phyloP scores from a whole-genome alignment of 495 filamentous ascomycete genomes.

The Penicillium cataractarum region DNA sequence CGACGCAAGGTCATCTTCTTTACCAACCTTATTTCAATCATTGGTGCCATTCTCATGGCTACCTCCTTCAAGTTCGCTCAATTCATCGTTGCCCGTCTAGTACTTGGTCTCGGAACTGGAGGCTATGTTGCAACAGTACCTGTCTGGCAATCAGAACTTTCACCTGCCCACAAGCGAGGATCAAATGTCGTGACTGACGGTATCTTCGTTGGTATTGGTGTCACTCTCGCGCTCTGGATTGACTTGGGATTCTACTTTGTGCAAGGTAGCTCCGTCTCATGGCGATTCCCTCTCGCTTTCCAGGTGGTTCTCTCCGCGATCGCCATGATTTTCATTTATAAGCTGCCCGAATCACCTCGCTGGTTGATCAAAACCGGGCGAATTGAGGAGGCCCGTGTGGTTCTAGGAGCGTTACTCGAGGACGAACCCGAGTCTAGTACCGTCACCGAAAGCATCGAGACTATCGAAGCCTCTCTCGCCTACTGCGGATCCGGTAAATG shows the following conservation, averaged over 20 bases:
- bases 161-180: conserved; percentile 37
- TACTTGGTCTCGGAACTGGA: conserved; percentile 44
- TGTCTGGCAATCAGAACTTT: conserved; percentile 47
- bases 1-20: conserved; percentile 52
- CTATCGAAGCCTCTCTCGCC: conserved; percentile 46
- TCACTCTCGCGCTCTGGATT: conserved; percentile 16
- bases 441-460: conserved; percentile 37
- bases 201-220: conserved; percentile 39
- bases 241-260: conserved; percentile 17
- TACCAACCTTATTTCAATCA: conserved; percentile 49
- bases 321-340: conserved; percentile 37
- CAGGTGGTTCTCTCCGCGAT: conserved; percentile 52
- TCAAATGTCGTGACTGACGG: conserved; percentile 40
- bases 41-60: conserved; percentile 55
- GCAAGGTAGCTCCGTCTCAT: conserved; percentile 28
- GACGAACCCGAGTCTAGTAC: conserved; percentile 27
- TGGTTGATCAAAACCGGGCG: conserved; percentile 38
- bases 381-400: conserved; percentile 33
- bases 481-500: conserved; percentile 34
- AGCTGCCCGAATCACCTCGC: conserved; percentile 42
- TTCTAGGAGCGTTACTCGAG: conserved; percentile 48
- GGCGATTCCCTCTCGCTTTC: conserved; percentile 51
- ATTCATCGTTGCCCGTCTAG: conserved; percentile 46
- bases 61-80: conserved; percentile 46
- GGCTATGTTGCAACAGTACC: conserved; percentile 41